Conservation (phyloP, 352 stramenopile genomes). For the Phytophthora macrochlamydospora region DNA sequence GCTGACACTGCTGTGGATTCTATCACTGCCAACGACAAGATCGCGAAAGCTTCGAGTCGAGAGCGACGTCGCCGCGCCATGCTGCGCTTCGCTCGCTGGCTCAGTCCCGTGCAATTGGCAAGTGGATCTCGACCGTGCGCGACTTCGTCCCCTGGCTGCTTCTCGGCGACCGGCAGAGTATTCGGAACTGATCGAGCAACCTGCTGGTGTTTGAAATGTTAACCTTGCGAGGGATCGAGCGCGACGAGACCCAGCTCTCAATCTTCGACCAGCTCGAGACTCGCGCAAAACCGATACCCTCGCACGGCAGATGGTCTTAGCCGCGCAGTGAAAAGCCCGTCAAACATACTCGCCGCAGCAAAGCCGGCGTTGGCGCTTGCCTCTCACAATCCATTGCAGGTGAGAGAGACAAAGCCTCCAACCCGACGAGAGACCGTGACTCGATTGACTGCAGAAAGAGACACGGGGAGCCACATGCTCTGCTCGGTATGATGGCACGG, state of each 20-base stretch:
- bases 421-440: not conserved
- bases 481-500: slow-evolving; percentile 4
- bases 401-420: slow-evolving; percentile 16
- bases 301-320: slow-evolving; percentile 3
- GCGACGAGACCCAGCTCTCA: not conserved
- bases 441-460: slow-evolving; percentile 18
- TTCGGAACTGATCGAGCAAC: slow-evolving; percentile 29
- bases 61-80: slow-evolving; percentile 24
- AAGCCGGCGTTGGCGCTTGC: not conserved
- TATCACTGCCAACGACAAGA: slow-evolving; percentile 7
- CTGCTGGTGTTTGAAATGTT: slow-evolving; percentile 2
- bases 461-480: slow-evolving; percentile 7
- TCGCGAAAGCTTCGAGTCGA: slow-evolving; percentile 5
- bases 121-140: slow-evolving; percentile 13
- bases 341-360: slow-evolving; percentile 10
- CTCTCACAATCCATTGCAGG: slow-evolving; percentile 17
- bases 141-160: slow-evolving; percentile 5
- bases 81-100: slow-evolving; percentile 6
- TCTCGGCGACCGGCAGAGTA: slow-evolving; percentile 23
- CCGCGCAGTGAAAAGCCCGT: slow-evolving; percentile 1
- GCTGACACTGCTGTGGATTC: not conserved
- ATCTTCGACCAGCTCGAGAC: not conserved
- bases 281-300: slow-evolving; percentile 18
- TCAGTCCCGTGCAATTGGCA: slow-evolving; percentile 18
- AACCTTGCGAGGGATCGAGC: not conserved